Conservation (phyloP, 257 asterid genomes). For the Solanum commersonii region DNA sequence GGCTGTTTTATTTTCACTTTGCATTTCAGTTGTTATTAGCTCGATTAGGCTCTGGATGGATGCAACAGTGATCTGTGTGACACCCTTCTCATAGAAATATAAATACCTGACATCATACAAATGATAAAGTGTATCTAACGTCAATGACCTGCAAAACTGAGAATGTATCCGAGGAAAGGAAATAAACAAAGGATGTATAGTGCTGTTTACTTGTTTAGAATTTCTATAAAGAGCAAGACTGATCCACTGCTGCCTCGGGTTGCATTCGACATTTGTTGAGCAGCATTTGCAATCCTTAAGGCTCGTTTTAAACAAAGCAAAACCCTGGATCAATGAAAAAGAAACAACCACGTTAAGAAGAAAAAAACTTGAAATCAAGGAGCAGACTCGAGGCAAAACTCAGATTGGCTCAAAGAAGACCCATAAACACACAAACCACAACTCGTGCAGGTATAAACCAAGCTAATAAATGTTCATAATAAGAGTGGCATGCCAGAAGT, state of each 20-base stretch:
- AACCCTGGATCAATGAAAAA: constrained; percentile 45
- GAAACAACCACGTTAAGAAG: not conserved
- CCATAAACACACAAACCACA: not conserved
- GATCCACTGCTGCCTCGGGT: constrained; percentile 87
- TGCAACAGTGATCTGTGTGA: constrained; percentile 66
- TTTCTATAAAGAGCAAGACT: constrained; percentile 73
- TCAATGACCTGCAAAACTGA: not conserved
- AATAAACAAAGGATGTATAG: constrained; percentile 1
- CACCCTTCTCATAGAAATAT: constrained; percentile 93
- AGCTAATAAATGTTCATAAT: not conserved
- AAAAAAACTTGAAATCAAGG: not conserved
- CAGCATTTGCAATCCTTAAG: constrained; percentile 87
- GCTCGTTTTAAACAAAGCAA: constrained; percentile 97
- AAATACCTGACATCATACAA: constrained; percentile 56
- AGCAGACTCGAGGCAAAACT: not conserved
- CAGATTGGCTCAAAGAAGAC: not conserved
- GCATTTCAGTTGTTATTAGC: constrained; percentile 70
- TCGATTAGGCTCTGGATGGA: constrained; percentile 78
- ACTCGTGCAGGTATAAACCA: not conserved
- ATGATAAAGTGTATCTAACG: not conserved
- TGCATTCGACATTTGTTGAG: constrained; percentile 93
- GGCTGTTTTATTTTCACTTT: constrained; percentile 39
- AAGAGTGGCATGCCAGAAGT: not conserved
- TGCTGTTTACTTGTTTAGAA: constrained; percentile 66
- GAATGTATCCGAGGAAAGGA: not conserved